A percentile compares a stretch with the other conserved stretches of the same genome.
These are phyloP conservation scores for Mycosphaerelloides madeirae DNA, from an alignment of 2,329 filamentous ascomycete species.

Conservation along the genomic window DNA sequence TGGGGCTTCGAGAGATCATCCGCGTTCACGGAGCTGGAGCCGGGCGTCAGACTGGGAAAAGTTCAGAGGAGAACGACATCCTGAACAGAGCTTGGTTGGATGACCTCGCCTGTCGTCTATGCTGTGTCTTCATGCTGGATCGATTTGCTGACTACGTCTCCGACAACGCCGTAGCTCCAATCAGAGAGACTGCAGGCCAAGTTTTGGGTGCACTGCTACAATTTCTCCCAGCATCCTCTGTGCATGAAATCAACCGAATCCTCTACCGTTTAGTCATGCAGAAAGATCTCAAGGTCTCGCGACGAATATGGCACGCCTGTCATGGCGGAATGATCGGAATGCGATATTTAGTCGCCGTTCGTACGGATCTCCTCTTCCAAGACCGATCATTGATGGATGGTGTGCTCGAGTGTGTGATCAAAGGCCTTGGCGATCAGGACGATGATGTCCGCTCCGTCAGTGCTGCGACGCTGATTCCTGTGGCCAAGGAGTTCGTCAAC, in stretches of 20 bases:
- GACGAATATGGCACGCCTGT: constrained; percentile 85
- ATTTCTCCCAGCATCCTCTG: constrained; percentile 72
- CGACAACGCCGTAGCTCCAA: constrained; percentile 93
- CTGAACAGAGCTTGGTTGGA: constrained; percentile 85
- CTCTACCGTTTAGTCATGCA: constrained; percentile 91
- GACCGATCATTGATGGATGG: constrained; percentile 86
- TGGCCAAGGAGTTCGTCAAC: constrained; percentile 89
- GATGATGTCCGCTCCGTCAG: constrained; percentile 96
- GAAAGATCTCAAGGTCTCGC: constrained; percentile 67
- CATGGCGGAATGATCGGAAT: constrained; percentile 98
- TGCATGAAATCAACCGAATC: constrained; percentile 77
- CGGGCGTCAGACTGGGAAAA: constrained; percentile 68
- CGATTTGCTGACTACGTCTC: constrained; percentile 97
- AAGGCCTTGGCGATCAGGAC: constrained; percentile 82
- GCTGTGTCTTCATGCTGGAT: constrained; percentile 95
- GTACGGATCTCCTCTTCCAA: constrained; percentile 83
- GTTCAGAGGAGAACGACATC: constrained; percentile 67
- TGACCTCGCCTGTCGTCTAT: constrained; percentile 88
- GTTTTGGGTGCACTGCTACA: constrained; percentile 84
- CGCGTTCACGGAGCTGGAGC: constrained; percentile 88
- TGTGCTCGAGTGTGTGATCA: constrained; percentile 88
- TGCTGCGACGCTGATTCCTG: constrained; percentile 93
- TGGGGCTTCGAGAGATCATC: constrained; percentile 87
- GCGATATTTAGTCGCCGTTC: constrained; percentile 88
- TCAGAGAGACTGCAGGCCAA: constrained; percentile 91